Percentiles rank a stretch among this genome's conserved stretches.
These are phyloP conservation scores for Tetrahymena elliotti DNA, from an alignment of 73 alveolate genomes.

Conservation along the genomic window DNA sequence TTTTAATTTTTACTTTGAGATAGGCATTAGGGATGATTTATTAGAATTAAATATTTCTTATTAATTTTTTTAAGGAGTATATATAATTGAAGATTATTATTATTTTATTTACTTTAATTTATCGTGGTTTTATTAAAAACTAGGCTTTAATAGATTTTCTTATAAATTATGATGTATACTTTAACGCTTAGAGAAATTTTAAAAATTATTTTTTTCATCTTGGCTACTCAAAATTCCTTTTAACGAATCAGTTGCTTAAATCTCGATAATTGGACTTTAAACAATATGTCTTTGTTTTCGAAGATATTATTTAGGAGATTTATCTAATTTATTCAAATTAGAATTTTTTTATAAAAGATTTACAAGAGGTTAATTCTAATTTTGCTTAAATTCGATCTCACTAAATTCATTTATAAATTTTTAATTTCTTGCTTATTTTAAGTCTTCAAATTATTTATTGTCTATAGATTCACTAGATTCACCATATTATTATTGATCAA, in stretches of 20 bases:
- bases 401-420: neutral
- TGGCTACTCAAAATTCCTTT: neutral
- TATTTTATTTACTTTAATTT: no score
- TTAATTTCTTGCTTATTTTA: no score
- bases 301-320: neutral
- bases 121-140: neutral
- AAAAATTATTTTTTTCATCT: neutral
- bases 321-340: neutral
- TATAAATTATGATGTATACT: no score
- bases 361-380: neutral
- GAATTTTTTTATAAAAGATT: neutral
- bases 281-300: neutral
- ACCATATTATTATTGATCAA: neutral
- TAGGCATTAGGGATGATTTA: neutral
- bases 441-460: neutral
- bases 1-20: neutral
- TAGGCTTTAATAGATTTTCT: no score
- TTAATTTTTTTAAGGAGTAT: neutral
- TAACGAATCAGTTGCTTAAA: neutral
- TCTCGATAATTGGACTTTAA: neutral
- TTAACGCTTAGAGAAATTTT: neutral
- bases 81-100: neutral
- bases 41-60: neutral
- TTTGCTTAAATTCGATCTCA: neutral
- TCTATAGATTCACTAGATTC: neutral